Conservation (phyloP, 768 basidiomycete genomes). For the Mycena capillaripes region DNA sequence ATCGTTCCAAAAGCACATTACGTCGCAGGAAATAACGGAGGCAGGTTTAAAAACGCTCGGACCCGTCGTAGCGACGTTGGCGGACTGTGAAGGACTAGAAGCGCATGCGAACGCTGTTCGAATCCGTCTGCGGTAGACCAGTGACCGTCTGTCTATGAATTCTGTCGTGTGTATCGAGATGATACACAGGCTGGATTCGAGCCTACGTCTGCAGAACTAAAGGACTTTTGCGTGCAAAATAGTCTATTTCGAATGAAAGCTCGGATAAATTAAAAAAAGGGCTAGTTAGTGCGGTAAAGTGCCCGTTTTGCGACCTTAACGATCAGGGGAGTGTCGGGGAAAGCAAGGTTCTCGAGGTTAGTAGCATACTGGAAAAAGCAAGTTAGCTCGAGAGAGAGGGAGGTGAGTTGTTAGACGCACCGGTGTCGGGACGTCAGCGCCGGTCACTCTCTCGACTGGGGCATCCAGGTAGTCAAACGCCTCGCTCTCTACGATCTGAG, state of each 20-base stretch:
- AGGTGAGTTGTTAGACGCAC: constrained; percentile 60
- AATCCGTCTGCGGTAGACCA: constrained; percentile 76
- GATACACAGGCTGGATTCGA: too few species aligned
- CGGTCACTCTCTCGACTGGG: constrained; percentile 97
- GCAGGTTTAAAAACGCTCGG: constrained; percentile 85
- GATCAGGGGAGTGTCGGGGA: constrained; percentile 94
- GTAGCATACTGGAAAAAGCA: constrained; percentile 79
- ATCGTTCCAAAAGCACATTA: constrained; percentile 99
- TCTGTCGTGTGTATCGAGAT: too few species aligned
- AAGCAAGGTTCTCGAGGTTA: constrained; percentile 89
- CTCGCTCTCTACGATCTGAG: constrained; percentile 97
- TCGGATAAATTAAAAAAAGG: constrained; percentile 26
- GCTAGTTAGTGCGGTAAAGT: constrained; percentile 89
- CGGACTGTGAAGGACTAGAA: constrained; percentile 94
- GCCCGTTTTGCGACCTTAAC: constrained; percentile 96
- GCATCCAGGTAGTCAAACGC: constrained; percentile 99
- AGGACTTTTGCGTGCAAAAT: constrained; percentile 33
- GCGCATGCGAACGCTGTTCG: constrained; percentile 98
- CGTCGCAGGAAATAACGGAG: constrained; percentile 91
- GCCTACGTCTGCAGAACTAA: too few species aligned
- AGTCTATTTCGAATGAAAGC: constrained; percentile 35
- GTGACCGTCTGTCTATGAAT: too few species aligned
- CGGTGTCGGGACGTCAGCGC: constrained; percentile 97
- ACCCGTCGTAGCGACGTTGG: constrained; percentile 89
- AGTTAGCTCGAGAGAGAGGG: constrained; percentile 20